These are phyloP conservation scores for Castanopsis chinensis DNA, from an alignment of 306 rosid species.

Conservation along the genomic window DNA sequence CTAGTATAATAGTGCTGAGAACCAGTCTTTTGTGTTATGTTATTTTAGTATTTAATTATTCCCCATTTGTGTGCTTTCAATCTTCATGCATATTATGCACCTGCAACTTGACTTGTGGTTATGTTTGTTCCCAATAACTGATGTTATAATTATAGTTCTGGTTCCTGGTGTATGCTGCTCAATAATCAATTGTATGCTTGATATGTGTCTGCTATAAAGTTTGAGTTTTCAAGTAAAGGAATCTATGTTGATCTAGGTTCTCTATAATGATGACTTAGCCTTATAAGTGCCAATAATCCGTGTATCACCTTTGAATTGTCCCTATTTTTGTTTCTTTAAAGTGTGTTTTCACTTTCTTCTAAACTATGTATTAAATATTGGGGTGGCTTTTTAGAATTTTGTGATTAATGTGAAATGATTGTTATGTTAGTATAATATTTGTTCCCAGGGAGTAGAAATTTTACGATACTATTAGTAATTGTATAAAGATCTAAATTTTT, in stretches of 20 bases:
- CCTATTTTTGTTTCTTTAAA: background rate
- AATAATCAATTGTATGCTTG: background rate
- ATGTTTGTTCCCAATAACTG: slow-evolving; percentile 2
- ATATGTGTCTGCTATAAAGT: background rate
- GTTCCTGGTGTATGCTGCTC: slow-evolving; percentile 15
- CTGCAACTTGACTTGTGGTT: slow-evolving; percentile 3
- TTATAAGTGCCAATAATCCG: background rate
- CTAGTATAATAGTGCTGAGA: background rate
- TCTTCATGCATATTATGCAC: background rate
- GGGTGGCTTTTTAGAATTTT: background rate
- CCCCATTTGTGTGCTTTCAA: too few species aligned
- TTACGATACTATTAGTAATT: background rate
- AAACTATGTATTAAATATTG: background rate
- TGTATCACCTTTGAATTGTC: background rate
- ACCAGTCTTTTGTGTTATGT: background rate
- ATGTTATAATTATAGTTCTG: slow-evolving; percentile 21
- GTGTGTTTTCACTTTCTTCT: background rate
- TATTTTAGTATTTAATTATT: background rate
- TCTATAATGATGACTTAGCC: background rate
- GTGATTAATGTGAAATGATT: background rate
- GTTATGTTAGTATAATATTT: background rate
- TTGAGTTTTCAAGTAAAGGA: slow-evolving; percentile 3
- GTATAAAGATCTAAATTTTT: slow-evolving; percentile 31
- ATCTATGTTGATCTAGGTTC: background rate
- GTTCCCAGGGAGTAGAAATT: background rate